Evolutionary conservation across 805 yeast species (phyloP).

Genomic region (Kurtzmaniella cleridarum): DNA sequence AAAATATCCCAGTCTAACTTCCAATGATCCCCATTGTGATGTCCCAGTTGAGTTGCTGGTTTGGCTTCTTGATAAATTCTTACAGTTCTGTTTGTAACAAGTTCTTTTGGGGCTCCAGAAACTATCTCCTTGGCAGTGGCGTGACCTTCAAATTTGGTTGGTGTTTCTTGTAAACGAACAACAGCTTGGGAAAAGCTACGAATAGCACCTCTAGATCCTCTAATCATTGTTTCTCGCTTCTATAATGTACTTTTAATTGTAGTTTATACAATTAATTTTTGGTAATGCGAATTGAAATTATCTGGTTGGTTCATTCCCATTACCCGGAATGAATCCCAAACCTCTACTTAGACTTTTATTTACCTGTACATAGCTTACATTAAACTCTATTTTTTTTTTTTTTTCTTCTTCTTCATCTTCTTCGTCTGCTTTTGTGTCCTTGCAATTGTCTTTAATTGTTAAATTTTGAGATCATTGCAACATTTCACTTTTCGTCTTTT

Average conservation of each 20-base stretch:
- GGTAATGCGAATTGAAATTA: slow-evolving; percentile 6
- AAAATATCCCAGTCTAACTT: slow-evolving; percentile 79
- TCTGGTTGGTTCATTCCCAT: slow-evolving; percentile 23
- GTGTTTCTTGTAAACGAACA: slow-evolving; percentile 14
- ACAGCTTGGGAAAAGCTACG: slow-evolving; percentile 22
- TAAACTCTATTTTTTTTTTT: too few relatives aligned
- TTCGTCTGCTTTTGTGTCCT: too few relatives aligned
- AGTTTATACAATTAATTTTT: neutral
- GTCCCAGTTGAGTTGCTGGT: slow-evolving; percentile 78
- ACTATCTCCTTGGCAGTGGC: slow-evolving; percentile 48
- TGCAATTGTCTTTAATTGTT: too few relatives aligned
- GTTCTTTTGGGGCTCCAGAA: slow-evolving; percentile 74
- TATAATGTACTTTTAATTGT: neutral
- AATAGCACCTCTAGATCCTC: slow-evolving; percentile 2
- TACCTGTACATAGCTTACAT: too few relatives aligned
- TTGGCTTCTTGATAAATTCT: slow-evolving; percentile 74
- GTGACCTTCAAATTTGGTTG: slow-evolving; percentile 19
- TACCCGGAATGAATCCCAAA: slow-evolving; percentile 20
- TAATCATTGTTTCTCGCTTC: too few relatives aligned
- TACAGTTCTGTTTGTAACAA: slow-evolving; percentile 57
- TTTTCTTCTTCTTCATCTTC: too few relatives aligned
- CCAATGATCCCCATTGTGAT: slow-evolving; percentile 54
- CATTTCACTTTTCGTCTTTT: too few relatives aligned
- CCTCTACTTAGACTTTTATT: too few relatives aligned
- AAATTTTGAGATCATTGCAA: too few relatives aligned